Percentiles rank a stretch among this genome's conserved stretches.
phyloP scores from a whole-genome alignment of 2,329 filamentous ascomycete species.

The Aspergillus sp. region DNA sequence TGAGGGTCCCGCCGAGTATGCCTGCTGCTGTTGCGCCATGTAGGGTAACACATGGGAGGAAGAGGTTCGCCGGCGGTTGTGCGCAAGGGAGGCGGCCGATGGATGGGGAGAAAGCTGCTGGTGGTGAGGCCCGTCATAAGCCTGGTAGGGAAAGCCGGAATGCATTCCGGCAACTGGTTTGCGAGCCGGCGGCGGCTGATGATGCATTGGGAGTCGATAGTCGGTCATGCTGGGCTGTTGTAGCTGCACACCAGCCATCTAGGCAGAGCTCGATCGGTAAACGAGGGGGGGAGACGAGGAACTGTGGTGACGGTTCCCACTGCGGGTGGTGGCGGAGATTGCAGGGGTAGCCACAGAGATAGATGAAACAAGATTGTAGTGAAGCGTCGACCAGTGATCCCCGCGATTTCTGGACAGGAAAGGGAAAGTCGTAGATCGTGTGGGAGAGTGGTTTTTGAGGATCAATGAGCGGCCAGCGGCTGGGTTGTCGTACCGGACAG shows the following conservation, averaged over 20 bases:
- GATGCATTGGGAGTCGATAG: conserved; percentile 40
- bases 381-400: neutral
- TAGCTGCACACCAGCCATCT: conserved; percentile 33
- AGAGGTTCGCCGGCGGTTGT: conserved; percentile 44
- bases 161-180: conserved; percentile 32
- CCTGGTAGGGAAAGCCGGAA: conserved; percentile 29
- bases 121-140: conserved; percentile 28
- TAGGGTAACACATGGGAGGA: conserved; percentile 40
- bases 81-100: conserved; percentile 28
- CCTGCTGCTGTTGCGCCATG: conserved; percentile 22
- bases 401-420: neutral
- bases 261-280: conserved; percentile 12
- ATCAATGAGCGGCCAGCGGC: conserved; percentile 12
- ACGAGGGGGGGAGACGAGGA: neutral
- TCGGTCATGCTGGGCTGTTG: conserved; percentile 38
- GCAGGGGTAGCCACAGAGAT: neutral
- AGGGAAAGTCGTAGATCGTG: neutral
- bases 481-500: conserved; percentile 14
- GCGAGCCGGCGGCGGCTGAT: conserved; percentile 35
- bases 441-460: neutral
- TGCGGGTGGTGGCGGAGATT: neutral
- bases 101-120: conserved; percentile 31
- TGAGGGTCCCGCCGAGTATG: conserved; percentile 29
- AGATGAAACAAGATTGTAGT: neutral
- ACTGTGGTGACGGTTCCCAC: conserved; percentile 5